A percentile compares a stretch with the other conserved stretches of the same genome.
Evolutionary conservation across 768 basidiomycete species (phyloP).

Genomic region (Antrodiella citrinella): DNA sequence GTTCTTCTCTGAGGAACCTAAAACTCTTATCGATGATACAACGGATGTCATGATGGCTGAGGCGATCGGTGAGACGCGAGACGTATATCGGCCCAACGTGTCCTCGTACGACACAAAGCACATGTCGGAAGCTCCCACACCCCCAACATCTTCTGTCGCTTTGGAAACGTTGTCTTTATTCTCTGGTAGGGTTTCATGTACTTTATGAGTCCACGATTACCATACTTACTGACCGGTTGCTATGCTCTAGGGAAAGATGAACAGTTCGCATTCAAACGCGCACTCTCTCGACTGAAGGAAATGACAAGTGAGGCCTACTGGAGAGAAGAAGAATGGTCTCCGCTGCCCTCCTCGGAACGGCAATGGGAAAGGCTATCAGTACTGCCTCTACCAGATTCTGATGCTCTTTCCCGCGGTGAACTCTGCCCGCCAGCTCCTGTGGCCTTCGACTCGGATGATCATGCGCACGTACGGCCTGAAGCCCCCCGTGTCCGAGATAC

Average conservation of each 20-base stretch:
- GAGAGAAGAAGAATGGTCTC: slow-evolving; percentile 26
- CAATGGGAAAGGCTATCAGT: slow-evolving; percentile 25
- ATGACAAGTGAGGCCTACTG: slow-evolving; percentile 39
- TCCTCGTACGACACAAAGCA: slow-evolving; percentile 38
- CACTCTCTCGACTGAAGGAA: slow-evolving; percentile 48
- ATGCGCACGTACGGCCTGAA: not conserved
- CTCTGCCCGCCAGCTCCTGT: not conserved
- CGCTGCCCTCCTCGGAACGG: slow-evolving; percentile 23
- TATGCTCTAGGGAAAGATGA: slow-evolving; percentile 48
- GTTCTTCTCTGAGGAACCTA: slow-evolving; percentile 45
- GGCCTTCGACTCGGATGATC: not conserved
- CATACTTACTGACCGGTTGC: not conserved
- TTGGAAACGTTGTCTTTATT: slow-evolving; percentile 50
- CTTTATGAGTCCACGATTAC: too few species aligned
- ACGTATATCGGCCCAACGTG: slow-evolving; percentile 47
- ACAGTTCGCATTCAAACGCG: slow-evolving; percentile 55
- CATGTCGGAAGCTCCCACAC: slow-evolving; percentile 22
- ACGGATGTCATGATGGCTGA: slow-evolving; percentile 37
- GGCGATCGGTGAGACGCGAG: slow-evolving; percentile 40
- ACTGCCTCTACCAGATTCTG: too few species aligned
- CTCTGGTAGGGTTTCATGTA: slow-evolving; percentile 24
- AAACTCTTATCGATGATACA: slow-evolving; percentile 6
- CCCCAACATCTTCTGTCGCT: slow-evolving; percentile 21
- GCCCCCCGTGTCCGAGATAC: not conserved
- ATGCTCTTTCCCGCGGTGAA: not conserved